phyloP scores from a whole-genome alignment of 2,329 filamentous ascomycete species.

The Monilinia fructigena region DNA sequence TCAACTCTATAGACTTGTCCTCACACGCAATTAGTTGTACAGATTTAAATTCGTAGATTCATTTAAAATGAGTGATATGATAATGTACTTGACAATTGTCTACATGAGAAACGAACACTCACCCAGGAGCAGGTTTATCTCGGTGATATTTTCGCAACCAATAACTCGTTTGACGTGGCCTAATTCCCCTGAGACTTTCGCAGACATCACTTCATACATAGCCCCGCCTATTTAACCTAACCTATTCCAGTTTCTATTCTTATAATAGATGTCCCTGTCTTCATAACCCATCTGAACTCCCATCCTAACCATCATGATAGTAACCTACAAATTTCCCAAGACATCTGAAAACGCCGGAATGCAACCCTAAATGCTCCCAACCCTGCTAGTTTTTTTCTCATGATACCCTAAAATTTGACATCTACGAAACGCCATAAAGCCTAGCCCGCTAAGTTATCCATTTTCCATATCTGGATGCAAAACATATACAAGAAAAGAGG shows the following conservation, averaged over 20 bases:
- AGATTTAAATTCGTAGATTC: neutral
- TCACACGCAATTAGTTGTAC: neutral
- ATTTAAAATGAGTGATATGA: neutral
- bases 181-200: neutral
- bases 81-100: neutral
- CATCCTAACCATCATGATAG: slow-evolving; percentile 3
- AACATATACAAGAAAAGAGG: slow-evolving; percentile 11
- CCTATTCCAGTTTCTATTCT: neutral
- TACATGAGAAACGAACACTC: neutral
- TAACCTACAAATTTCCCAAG: neutral
- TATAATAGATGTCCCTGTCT: neutral
- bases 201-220: slow-evolving; percentile 17
- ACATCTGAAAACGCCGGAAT: neutral
- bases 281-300: slow-evolving; percentile 5
- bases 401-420: neutral
- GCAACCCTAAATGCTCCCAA: slow-evolving; percentile 1
- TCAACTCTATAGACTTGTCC: neutral
- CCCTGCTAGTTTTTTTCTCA: neutral
- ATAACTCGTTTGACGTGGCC: neutral
- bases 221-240: neutral
- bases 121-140: neutral
- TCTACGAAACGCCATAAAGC: slow-evolving; percentile 9
- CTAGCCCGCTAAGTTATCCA: slow-evolving; percentile 1
- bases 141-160: neutral
- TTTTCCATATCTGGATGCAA: slow-evolving; percentile 2